phyloP scores from a whole-genome alignment of 306 rosid species.

The Vicia sativa region DNA sequence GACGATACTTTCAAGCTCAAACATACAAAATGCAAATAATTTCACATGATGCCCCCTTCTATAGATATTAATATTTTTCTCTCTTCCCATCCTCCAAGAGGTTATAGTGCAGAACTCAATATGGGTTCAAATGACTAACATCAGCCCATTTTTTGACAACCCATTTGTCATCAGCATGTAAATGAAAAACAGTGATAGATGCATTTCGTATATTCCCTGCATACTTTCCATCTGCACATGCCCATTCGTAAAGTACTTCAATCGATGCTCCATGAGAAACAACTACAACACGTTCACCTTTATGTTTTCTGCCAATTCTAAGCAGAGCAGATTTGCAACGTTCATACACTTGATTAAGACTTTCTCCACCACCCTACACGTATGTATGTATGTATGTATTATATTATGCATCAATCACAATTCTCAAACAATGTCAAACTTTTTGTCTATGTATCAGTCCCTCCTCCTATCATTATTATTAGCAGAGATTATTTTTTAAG shows the following conservation, averaged over 20 bases:
- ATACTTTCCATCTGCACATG: constrained; percentile 6
- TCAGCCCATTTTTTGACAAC: constrained; percentile 68
- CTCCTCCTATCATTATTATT: too few relatives aligned
- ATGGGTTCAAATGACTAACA: constrained; percentile 61
- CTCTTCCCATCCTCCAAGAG: too few relatives aligned
- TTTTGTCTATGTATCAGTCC: not conserved
- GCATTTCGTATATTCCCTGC: not conserved
- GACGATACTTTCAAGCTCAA: too few relatives aligned
- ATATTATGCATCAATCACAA: too few relatives aligned
- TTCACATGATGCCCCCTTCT: too few relatives aligned
- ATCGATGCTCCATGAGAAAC: not conserved
- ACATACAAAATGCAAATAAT: too few relatives aligned
- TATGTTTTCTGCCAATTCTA: not conserved
- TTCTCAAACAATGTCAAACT: too few relatives aligned
- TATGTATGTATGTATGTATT: too few relatives aligned
- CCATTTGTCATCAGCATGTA: constrained; percentile 62
- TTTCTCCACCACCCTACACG: not conserved
- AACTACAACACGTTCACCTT: not conserved
- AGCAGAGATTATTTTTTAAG: too few relatives aligned
- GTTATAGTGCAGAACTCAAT: constrained; percentile 56
- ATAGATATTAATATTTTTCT: too few relatives aligned
- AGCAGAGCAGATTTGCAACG: not conserved
- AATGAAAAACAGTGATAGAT: constrained; percentile 57
- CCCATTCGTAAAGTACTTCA: not conserved
- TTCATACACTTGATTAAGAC: not conserved